These are phyloP conservation scores for Chrysanthemum makinoi DNA, from an alignment of 129 eudicot species.

Conservation along the genomic window DNA sequence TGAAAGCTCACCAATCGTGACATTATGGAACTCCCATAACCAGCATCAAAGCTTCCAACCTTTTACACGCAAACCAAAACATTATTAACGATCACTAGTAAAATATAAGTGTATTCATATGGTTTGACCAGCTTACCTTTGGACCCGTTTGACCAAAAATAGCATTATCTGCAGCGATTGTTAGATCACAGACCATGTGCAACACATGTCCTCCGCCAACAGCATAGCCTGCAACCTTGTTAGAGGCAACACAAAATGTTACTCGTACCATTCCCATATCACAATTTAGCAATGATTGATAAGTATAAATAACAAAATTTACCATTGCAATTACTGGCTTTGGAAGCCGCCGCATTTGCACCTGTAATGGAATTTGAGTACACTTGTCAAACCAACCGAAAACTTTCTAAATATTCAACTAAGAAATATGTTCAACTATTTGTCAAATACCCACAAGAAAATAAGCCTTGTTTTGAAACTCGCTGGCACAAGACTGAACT, in stretches of 20 bases:
- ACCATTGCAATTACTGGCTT: slow-evolving; percentile 99
- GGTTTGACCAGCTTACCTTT: slow-evolving; percentile 48
- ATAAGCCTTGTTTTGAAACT: background rate
- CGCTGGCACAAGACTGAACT: background rate
- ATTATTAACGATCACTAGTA: background rate
- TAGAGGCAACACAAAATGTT: slow-evolving; percentile 14
- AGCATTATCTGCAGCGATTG: slow-evolving; percentile 98
- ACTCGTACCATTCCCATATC: background rate
- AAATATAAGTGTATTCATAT: slow-evolving; percentile 4
- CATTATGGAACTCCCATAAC: slow-evolving; percentile 97
- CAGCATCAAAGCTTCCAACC: slow-evolving; percentile 99
- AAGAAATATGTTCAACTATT: too few relatives aligned
- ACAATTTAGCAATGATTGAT: background rate
- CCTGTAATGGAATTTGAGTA: slow-evolving; percentile 38
- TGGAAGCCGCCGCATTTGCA: slow-evolving; percentile 91
- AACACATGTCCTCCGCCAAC: slow-evolving; percentile 96
- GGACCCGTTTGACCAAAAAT: slow-evolving; percentile 98
- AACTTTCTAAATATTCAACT: slow-evolving; percentile 1
- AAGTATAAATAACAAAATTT: slow-evolving; percentile 24
- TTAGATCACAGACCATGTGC: slow-evolving; percentile 97
- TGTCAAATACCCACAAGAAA: background rate
- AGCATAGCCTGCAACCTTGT: slow-evolving; percentile 98
- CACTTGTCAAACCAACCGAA: background rate
- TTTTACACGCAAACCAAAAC: slow-evolving; percentile 32
- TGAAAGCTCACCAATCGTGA: slow-evolving; percentile 72